phyloP scores from a whole-genome alignment of 225 moss, liverwort and hornwort species.

The Thuidium tamariscinum region DNA sequence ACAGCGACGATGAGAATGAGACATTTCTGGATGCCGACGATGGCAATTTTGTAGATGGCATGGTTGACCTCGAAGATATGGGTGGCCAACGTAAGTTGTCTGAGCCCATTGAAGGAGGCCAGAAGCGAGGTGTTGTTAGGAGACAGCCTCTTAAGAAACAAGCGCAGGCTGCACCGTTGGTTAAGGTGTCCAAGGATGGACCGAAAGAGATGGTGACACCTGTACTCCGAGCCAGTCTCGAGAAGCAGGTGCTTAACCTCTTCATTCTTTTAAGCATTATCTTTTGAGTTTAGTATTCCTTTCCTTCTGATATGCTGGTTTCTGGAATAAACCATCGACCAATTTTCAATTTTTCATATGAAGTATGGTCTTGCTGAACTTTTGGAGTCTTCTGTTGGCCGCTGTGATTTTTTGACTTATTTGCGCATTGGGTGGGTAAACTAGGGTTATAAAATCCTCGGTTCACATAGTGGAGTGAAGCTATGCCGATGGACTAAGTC shows the following conservation, averaged over 20 bases:
- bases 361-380: not conserved
- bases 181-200: slow-evolving; percentile 24
- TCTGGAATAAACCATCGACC: not conserved
- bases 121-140: slow-evolving; percentile 65
- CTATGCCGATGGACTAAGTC: slow-evolving; percentile 98
- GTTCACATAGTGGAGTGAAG: slow-evolving; percentile 97
- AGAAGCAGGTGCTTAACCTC: slow-evolving; percentile 63
- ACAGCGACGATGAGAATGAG: slow-evolving; percentile 53
- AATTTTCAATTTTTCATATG: not conserved
- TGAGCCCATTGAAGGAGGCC: slow-evolving; percentile 15
- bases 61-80: slow-evolving; percentile 82
- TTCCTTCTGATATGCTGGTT: not conserved
- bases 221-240: slow-evolving; percentile 63
- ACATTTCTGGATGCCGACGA: slow-evolving; percentile 37
- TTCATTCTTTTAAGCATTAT: not conserved
- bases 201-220: slow-evolving; percentile 94
- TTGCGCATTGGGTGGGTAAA: not conserved
- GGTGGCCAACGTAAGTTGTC: slow-evolving; percentile 31
- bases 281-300: not conserved
- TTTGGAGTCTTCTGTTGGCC: not conserved
- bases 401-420: not conserved
- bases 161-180: not conserved
- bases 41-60: slow-evolving; percentile 35
- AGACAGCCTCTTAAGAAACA: slow-evolving; percentile 32
- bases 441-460: slow-evolving; percentile 95